phyloP scores from a whole-genome alignment of 1,139 yeast genomes.

The Yamadazyma mexicana region DNA sequence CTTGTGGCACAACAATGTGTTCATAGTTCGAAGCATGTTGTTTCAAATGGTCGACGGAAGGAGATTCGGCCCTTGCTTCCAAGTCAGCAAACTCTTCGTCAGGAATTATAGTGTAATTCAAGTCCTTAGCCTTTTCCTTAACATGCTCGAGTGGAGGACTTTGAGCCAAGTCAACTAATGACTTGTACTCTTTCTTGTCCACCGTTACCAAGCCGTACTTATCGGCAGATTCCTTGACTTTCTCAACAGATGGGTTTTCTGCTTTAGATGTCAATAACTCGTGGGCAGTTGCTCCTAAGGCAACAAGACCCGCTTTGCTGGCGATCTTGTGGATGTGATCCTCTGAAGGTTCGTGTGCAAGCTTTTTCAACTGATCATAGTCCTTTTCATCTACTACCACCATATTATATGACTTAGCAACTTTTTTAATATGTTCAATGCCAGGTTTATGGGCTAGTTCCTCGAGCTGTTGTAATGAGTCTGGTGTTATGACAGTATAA shows the following conservation, averaged over 20 bases:
- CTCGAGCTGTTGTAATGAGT: conserved; percentile 9
- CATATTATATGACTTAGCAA: conserved; percentile 19
- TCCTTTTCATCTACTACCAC: conserved; percentile 15
- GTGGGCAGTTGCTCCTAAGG: conserved; percentile 12
- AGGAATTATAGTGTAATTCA: conserved; percentile 10
- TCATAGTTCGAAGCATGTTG: conserved; percentile 18
- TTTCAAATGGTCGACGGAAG: conserved; percentile 20
- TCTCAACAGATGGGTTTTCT: conserved; percentile 17
- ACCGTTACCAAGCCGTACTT: conserved; percentile 15
- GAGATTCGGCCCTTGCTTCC: conserved; percentile 16
- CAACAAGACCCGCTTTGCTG: conserved; percentile 11
- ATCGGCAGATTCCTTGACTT: conserved; percentile 14
- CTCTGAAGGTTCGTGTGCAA: conserved; percentile 17
- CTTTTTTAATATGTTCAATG: conserved; percentile 25
- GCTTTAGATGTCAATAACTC: conserved; percentile 15
- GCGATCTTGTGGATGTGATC: conserved; percentile 19
- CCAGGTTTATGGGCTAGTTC: conserved; percentile 23
- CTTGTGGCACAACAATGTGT: conserved; percentile 17
- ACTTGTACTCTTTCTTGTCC: conserved; percentile 16
- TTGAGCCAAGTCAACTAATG: conserved; percentile 18
- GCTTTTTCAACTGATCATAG: conserved; percentile 17
- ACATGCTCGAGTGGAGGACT: conserved; percentile 29
- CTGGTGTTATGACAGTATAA: conserved; percentile 9
- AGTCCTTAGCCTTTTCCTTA: conserved; percentile 22
- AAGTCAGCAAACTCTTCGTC: conserved; percentile 11